Evolutionary conservation across 176 grass and related monocot species (phyloP).

Genomic region (Eragrostis nindensis): DNA sequence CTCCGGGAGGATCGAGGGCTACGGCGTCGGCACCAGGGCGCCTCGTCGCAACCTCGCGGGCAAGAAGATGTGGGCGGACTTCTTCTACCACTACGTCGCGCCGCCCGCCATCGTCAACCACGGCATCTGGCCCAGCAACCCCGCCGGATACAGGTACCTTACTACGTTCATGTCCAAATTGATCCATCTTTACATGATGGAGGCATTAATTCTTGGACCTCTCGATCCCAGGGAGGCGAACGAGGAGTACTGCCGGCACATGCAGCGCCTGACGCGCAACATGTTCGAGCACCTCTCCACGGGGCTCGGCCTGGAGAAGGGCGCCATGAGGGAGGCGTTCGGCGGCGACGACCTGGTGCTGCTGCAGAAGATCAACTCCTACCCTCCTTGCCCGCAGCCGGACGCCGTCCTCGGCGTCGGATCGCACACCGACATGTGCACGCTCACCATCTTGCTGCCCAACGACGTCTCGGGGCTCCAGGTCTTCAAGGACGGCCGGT

Average conservation of each 20-base stretch:
- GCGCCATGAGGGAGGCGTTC: constrained; percentile 44
- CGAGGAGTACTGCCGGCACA: constrained; percentile 62
- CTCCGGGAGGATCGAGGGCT: constrained; percentile 50
- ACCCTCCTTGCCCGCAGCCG: constrained; percentile 71
- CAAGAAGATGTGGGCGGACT: constrained; percentile 80
- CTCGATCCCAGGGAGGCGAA: constrained; percentile 55
- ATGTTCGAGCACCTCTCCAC: constrained; percentile 58
- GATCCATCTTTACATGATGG: no score
- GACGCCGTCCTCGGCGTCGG: constrained; percentile 64
- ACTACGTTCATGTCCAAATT: no score
- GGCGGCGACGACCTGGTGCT: constrained; percentile 49
- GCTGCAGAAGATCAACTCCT: constrained; percentile 80
- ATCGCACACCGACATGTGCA: constrained; percentile 74
- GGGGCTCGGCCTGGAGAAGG: constrained; percentile 45
- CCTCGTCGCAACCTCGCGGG: constrained; percentile 39
- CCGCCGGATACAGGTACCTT: constrained; percentile 45
- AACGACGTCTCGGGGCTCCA: constrained; percentile 78
- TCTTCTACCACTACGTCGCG: constrained; percentile 73
- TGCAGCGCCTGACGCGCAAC: constrained; percentile 44
- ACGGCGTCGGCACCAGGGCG: constrained; percentile 39
- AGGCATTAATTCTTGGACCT: no score
- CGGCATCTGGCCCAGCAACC: constrained; percentile 54
- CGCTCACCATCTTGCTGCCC: constrained; percentile 66
- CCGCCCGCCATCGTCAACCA: constrained; percentile 48
- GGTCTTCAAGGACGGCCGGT: constrained; percentile 57